These are phyloP conservation scores for Ceratobasidium sp. DNA, from an alignment of 1,284 basidiomycete species.

Conservation along the genomic window DNA sequence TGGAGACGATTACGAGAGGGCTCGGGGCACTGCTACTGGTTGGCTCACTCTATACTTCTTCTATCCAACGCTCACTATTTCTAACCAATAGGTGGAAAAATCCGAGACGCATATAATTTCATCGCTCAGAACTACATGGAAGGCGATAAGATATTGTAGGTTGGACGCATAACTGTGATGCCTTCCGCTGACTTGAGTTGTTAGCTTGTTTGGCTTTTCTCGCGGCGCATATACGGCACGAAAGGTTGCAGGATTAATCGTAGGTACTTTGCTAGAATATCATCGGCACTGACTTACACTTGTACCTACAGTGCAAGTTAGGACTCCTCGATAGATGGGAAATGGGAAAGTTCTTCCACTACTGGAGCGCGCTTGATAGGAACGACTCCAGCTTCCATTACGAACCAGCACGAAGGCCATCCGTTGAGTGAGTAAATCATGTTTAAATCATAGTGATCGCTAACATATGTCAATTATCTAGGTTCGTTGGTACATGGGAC, in stretches of 20 bases:
- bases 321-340: slow-evolving; percentile 37
- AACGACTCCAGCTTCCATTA: slow-evolving; percentile 4
- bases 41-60: background rate
- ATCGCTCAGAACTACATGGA: slow-evolving; percentile 43
- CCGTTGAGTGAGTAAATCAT: slow-evolving; percentile 6
- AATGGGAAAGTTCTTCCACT: slow-evolving; percentile 43
- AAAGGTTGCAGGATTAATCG: slow-evolving; percentile 44
- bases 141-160: slow-evolving; percentile 39
- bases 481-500: slow-evolving; percentile 32
- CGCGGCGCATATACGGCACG: slow-evolving; percentile 46
- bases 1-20: slow-evolving; percentile 34
- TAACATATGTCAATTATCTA: background rate
- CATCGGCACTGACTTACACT: background rate
- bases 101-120: slow-evolving; percentile 44
- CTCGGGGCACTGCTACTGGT: slow-evolving; percentile 32
- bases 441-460: background rate
- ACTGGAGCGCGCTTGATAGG: slow-evolving; percentile 37
- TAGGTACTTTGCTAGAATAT: background rate
- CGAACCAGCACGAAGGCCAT: background rate
- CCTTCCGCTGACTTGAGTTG: background rate
- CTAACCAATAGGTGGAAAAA: slow-evolving; percentile 36
- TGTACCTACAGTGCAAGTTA: slow-evolving; percentile 11
- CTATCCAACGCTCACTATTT: background rate
- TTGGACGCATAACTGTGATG: background rate
- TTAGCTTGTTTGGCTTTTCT: slow-evolving; percentile 42